Evolutionary conservation across 2,329 filamentous ascomycete genomes (phyloP), one percentile per base, ranked within the genome.

Genomic region (Hypoxylon sp.): DNA sequence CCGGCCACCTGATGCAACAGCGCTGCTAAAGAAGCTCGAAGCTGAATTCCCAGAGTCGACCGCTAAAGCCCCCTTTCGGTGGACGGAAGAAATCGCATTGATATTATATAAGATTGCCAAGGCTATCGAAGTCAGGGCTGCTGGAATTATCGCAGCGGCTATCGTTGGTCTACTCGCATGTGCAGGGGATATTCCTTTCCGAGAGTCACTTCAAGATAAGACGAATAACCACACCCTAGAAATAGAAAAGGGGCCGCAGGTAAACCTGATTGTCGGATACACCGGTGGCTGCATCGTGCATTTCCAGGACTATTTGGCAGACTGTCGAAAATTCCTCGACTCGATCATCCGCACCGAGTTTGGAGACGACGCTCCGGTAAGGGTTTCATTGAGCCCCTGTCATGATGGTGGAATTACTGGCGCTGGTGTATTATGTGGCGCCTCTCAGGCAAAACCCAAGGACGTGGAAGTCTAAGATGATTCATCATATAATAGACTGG

Each of bases 231-330:
- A 53, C n/a, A 17, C 38, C 17, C 34, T n/a, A 14, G 36, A 64
- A 34, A 36, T 19, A 9, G 38, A 64, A 34, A 36, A 65, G 43
- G 48, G 65, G 17, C 65, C 67, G 34, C 68, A 77, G 65, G 72
- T 81, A 67, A 90, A 93, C 72, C 78, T 95, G 30, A 89, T 93
- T 1, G 90, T 94, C 21, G 92, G 92, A 0, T 94, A 93, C 75
- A 93, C 92, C 0, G 92, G 92, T 32, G 91, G 91, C 5, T 93
- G 92, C 74, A 94, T 94, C 65, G 87, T 89, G n/a, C 89, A 92
- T 74, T 93, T 93, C 74, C 91, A 92, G 51, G 86, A 91, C 72
- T 94, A 93, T 78, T 82, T 92, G 45, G 80, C 82, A 48, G 90
- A 91, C 73, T 93, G 90, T 70, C 91, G 94, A 77, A 74, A 80